Base-by-base conservation (phyloP, 2,329 filamentous ascomycete genomes). In the Scedosporium dehoogii region DNA sequence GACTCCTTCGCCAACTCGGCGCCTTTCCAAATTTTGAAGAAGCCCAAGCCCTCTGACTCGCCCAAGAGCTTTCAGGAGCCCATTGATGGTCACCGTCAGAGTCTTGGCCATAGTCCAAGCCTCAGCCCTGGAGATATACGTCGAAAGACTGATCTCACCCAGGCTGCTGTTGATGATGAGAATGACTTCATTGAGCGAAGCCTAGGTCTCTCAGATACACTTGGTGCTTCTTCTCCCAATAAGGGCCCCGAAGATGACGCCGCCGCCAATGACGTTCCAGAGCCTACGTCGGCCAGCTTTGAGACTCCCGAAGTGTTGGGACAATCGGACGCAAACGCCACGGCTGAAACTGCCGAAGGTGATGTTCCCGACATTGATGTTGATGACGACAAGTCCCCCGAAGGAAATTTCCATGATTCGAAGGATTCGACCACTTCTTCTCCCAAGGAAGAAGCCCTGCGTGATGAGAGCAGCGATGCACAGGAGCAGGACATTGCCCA, bases 1-100 rank as follows among this genome's bases (percentile, higher is more conserved):
- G 68, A 70, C 57, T 67, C 69, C 42, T 69, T 68, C 58, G 69
- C 71, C 12, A 66, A 67, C 53, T n/a, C 68, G 27, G 62, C 38
- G 16, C 14, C 58, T 14, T 60, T 42, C 38, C 79, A 82, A 67
- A 78, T 81, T 63, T 70, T 82, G 27, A 82, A 82, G 71, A 84
- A 83, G 72, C 75, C 76, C 18, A 71, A 72, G 60, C 62, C 70
- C 65, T 74, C 75, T 61, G 65, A 74, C 60, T 64, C 77, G 63
- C 75, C 78, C 41, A 69, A 73, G 60, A 71, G 70, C 55, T 74
- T 75, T 2, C 71, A 73, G 62, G 70, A 70, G 21, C 71, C 67
- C 46, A 79, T 80, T 7, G 73, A 75, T 63, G 75, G 75, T 65
- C 74, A 48, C 38, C 60, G 41, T 55, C 60, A 62, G 16, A 44